A percentile compares a stretch with the other conserved stretches of the same genome.
Conservation (phyloP, 2,329 filamentous ascomycete genomes). For the Botrytis hyacinthi region DNA sequence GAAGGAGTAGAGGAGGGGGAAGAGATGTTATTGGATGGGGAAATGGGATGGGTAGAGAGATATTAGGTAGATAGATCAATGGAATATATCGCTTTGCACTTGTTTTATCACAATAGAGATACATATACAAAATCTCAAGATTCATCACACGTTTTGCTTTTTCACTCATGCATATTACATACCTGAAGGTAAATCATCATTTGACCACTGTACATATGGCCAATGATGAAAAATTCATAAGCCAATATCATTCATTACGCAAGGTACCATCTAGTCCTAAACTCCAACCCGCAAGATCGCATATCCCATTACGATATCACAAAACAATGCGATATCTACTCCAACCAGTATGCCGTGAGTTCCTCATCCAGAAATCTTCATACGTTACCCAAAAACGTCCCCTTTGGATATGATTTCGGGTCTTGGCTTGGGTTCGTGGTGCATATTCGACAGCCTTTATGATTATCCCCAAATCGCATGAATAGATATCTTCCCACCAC, state of each 20-base stretch:
- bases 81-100: background rate
- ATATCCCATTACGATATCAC: background rate
- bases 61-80: background rate
- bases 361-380: background rate
- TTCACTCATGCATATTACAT: accelerated
- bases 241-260: background rate
- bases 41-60: background rate
- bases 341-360: background rate
- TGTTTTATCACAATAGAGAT: background rate
- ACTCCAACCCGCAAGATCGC: background rate
- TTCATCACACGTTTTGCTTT: background rate
- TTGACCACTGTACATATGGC: too few species aligned
- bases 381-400: background rate
- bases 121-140: background rate
- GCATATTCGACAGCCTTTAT: background rate
- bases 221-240: background rate
- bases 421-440: background rate
- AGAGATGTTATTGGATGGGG: background rate
- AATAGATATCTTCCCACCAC: background rate
- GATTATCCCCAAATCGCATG: background rate
- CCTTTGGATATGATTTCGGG: background rate
- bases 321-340: background rate
- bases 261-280: background rate
- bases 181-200: too few species aligned
- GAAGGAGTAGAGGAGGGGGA: too few species aligned